These are phyloP conservation scores for Phialemoniopsis sp. DNA, from an alignment of 2,329 filamentous ascomycete genomes.

Conservation along the genomic window DNA sequence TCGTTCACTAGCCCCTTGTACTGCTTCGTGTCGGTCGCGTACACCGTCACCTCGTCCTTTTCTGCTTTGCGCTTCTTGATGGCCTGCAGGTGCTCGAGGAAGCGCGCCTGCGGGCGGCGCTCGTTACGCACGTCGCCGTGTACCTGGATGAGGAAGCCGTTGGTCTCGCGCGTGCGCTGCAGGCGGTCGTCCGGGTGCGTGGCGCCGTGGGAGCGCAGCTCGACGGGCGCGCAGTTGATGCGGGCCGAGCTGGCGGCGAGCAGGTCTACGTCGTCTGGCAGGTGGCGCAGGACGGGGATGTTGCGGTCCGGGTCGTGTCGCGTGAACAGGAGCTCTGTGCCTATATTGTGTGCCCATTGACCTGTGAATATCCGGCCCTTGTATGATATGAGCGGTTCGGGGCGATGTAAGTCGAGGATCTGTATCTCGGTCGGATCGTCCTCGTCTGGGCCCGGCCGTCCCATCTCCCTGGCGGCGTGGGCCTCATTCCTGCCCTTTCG, in stretches of 20 bases:
- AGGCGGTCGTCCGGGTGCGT: not conserved
- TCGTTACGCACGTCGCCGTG: slow-evolving; percentile 5
- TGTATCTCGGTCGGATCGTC: slow-evolving; percentile 54
- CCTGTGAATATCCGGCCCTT: slow-evolving; percentile 75
- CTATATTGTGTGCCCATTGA: slow-evolving; percentile 76
- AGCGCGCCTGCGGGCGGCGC: slow-evolving; percentile 12
- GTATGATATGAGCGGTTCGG: slow-evolving; percentile 75
- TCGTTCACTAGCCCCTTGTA: slow-evolving; percentile 3
- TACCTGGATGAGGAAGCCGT: slow-evolving; percentile 13
- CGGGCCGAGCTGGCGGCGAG: slow-evolving; percentile 17
- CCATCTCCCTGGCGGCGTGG: slow-evolving; percentile 4
- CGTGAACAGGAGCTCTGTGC: slow-evolving; percentile 76
- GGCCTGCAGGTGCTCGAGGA: slow-evolving; percentile 15
- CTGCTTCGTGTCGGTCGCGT: slow-evolving; percentile 10
- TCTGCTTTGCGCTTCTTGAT: slow-evolving; percentile 13
- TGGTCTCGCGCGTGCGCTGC: slow-evolving; percentile 3
- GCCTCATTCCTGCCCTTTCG: slow-evolving; percentile 5
- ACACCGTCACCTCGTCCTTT: slow-evolving; percentile 14
- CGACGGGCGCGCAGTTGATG: not conserved
- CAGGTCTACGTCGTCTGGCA: too few relatives aligned
- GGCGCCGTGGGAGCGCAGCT: slow-evolving; percentile 4
- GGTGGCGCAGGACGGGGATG: slow-evolving; percentile 1
- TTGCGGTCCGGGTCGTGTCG: slow-evolving; percentile 1
- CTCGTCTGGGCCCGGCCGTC: slow-evolving; percentile 2
- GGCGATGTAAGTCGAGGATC: slow-evolving; percentile 76